A percentile compares a stretch with the other conserved stretches of the same genome.
phyloP scores from a whole-genome alignment of 805 yeast genomes.

The Metschnikowia kofuensis region DNA sequence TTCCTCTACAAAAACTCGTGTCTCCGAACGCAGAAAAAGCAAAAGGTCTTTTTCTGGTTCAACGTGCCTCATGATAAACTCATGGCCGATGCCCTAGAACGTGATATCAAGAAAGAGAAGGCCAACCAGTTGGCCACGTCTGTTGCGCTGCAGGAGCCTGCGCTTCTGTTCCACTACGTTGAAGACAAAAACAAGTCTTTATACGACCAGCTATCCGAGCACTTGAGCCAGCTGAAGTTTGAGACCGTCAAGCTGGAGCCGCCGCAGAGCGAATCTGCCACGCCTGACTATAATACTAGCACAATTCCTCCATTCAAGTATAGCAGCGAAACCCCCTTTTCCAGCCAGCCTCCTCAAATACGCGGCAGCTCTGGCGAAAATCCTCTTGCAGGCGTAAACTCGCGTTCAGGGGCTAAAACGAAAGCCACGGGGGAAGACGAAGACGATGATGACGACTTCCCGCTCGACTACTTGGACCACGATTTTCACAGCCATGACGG shows the following conservation, averaged over 20 bases:
- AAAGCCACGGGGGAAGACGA: neutral
- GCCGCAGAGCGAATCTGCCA: neutral
- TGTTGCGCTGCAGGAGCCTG: constrained; percentile 69
- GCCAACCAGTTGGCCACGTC: constrained; percentile 67
- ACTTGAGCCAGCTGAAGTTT: constrained; percentile 27
- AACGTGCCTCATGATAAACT: constrained; percentile 91
- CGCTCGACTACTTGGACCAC: constrained; percentile 61
- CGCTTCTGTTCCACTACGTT: constrained; percentile 63
- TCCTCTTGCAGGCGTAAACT: neutral
- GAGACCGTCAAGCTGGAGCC: constrained; percentile 14
- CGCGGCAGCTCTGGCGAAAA: neutral
- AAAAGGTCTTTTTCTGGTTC: constrained; percentile 95
- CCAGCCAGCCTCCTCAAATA: neutral
- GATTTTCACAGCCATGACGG: constrained; percentile 19
- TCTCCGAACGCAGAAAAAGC: constrained; percentile 91
- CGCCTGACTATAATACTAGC: neutral
- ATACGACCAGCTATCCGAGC: constrained; percentile 52
- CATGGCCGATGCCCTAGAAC: constrained; percentile 88
- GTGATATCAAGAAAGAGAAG: constrained; percentile 81
- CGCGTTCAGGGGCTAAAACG: neutral
- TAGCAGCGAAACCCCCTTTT: constrained; percentile 1
- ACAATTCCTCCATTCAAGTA: neutral
- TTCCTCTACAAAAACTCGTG: constrained; percentile 85
- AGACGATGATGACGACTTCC: constrained; percentile 57
- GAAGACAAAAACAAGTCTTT: constrained; percentile 48